Percentiles rank a stretch among this genome's conserved stretches.
phyloP scores from a whole-genome alignment of 208 protist genomes.

The Crithidia acanthocephali region DNA sequence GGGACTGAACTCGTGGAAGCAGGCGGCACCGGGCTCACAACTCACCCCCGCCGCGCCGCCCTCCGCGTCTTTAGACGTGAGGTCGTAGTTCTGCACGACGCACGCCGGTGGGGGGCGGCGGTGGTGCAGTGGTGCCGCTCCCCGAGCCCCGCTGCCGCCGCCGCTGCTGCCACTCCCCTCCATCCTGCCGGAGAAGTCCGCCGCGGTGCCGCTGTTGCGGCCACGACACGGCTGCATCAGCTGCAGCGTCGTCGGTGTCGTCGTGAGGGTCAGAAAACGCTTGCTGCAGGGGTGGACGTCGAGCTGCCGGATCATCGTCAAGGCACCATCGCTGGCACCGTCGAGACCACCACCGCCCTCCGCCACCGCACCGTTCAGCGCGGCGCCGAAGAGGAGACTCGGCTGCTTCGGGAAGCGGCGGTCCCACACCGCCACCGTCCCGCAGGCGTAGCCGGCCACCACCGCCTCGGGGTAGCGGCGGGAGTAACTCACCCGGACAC shows the following conservation, averaged over 20 bases:
- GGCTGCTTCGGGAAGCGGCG: conserved; percentile 31
- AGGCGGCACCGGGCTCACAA: conserved; percentile 28
- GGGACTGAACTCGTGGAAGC: conserved; percentile 46
- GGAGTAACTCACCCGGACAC: conserved; percentile 51
- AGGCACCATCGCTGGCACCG: background rate
- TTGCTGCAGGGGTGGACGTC: conserved; percentile 56
- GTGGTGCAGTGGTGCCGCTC: conserved; percentile 15
- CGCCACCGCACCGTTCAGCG: conserved; percentile 2
- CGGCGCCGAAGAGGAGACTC: conserved; percentile 21
- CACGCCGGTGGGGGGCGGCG: conserved; percentile 4
- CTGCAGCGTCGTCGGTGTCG: conserved; percentile 50
- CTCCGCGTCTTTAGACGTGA: background rate
- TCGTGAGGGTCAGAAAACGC: conserved; percentile 53
- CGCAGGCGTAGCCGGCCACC: conserved; percentile 62
- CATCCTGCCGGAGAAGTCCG: background rate
- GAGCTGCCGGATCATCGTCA: conserved; percentile 36
- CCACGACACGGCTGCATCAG: conserved; percentile 24
- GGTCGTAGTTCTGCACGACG: conserved; percentile 21
- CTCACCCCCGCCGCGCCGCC: background rate
- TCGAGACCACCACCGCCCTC: background rate
- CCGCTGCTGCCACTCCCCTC: background rate
- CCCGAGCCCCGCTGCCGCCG: background rate
- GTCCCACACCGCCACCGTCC: conserved; percentile 52
- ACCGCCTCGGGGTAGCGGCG: conserved; percentile 69
- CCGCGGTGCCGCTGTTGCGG: background rate